These are phyloP conservation scores for Bipolaris bicolor DNA, from an alignment of 2,329 filamentous ascomycete genomes.

Conservation along the genomic window DNA sequence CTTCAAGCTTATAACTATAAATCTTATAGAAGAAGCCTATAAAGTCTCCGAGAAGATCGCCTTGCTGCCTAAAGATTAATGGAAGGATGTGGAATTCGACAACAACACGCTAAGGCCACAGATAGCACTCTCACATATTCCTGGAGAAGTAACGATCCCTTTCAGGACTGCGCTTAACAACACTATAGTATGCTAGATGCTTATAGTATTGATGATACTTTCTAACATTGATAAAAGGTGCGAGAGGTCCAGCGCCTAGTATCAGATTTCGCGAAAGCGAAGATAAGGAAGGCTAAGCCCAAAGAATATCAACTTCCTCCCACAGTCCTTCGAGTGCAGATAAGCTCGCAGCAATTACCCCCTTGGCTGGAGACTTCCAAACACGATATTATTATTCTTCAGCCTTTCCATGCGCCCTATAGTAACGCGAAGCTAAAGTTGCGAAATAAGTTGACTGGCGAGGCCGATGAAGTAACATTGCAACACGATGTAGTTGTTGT, in stretches of 20 bases:
- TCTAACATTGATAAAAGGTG: not conserved
- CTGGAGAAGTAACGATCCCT: slow-evolving; percentile 1
- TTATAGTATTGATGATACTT: not conserved
- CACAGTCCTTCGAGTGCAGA: not conserved
- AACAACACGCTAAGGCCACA: not conserved
- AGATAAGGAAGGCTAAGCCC: slow-evolving; percentile 4
- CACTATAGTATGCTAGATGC: slow-evolving; percentile 5
- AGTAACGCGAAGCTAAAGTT: slow-evolving; percentile 5
- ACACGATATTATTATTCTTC: slow-evolving; percentile 1
- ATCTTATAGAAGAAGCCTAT: not conserved
- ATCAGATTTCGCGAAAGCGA: slow-evolving; percentile 5
- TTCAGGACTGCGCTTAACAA: slow-evolving; percentile 5
- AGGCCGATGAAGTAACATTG: not conserved
- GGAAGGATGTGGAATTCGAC: slow-evolving; percentile 4
- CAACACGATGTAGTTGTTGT: slow-evolving; percentile 2
- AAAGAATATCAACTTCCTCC: slow-evolving; percentile 8
- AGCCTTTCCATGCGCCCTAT: not conserved
- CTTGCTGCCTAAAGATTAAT: slow-evolving; percentile 1
- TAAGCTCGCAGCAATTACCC: not conserved
- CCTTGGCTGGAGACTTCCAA: slow-evolving; percentile 3
- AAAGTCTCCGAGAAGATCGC: slow-evolving; percentile 6
- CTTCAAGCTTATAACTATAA: slow-evolving; percentile 1
- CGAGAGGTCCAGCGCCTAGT: slow-evolving; percentile 2
- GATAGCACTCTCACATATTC: slow-evolving; percentile 3
- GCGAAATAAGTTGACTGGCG: slow-evolving; percentile 1